Base-by-base conservation (phyloP, 1,284 basidiomycete species). In the Caloboletus firmus region DNA sequence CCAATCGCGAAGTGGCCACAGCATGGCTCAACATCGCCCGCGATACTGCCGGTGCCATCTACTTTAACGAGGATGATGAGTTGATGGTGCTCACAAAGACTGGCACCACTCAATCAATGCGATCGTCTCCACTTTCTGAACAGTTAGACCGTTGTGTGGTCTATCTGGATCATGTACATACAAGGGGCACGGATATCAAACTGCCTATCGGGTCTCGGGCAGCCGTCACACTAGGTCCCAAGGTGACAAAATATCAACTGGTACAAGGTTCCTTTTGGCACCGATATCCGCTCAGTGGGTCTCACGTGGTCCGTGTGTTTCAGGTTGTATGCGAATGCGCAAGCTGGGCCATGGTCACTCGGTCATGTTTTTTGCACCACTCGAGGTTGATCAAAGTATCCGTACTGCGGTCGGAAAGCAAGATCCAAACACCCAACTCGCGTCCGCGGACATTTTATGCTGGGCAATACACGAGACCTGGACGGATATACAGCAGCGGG, bases 101-200 rank as follows among this genome's bases (percentile, higher is more conserved):
- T 48, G 74, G 72, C 0, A 59, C 47, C 5, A 58, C 64, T 1
- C 74, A 76, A 51, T 63, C 67, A 0, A 61, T 83, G 6, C 44
- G 61, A 5, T 68, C 74, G 4, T 44, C 42, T 2, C 42, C n/a
- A 1, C 18, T 44, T 20, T 18, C 18, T 7, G 18, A 44, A 7
- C 28, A 20, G 12, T 12, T 31, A 10, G 28, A 20, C 0, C 18
- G 18, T 4, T 44, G 28, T 4, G 18, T 44, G 0, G 42, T 30
- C 4, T 44, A 31, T 20, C 73, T 83, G 1, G 80, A 83, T 45
- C 79, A 82, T 57, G 76, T 76, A 0, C 81, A 81, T 57, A 82
- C 81, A 0, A 66, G 81, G 32, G 81, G 81, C 2, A 82, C 80
- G 0, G 80, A 82, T 58, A 63, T 82, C 13, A 80, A 76, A 44